Evolutionary conservation across 768 basidiomycete species (phyloP).

Genomic region (Auricularia auricula-judae): DNA sequence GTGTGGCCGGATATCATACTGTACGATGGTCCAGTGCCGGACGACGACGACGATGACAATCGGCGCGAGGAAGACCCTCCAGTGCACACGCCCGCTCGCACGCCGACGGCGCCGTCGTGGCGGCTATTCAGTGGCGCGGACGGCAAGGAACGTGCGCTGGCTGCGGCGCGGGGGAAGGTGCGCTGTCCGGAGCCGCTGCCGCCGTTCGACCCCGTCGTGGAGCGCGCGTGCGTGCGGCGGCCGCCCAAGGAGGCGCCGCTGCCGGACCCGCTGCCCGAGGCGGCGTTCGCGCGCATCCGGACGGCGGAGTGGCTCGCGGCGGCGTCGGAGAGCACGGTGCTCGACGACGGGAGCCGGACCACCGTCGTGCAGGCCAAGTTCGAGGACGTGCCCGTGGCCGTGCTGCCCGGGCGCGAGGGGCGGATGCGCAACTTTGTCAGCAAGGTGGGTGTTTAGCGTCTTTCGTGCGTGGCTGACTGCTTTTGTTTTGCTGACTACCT

Average conservation of each 20-base stretch:
- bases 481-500: background rate
- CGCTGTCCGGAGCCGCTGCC: background rate
- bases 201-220: background rate
- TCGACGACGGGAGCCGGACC: conserved; percentile 35
- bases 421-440: conserved; percentile 66
- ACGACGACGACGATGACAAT: conserved; percentile 10
- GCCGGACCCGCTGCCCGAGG: conserved; percentile 55
- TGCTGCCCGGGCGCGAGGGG: conserved; percentile 66
- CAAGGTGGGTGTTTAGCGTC: conserved; percentile 39
- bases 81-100: background rate
- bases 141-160: conserved; percentile 6
- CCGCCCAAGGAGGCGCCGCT: conserved; percentile 24
- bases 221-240: background rate
- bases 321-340: background rate
- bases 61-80: background rate
- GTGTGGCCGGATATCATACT: conserved; percentile 70
- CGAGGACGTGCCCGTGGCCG: conserved; percentile 62
- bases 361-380: conserved; percentile 56
- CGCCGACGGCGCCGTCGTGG: background rate
- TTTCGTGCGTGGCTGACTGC: background rate
- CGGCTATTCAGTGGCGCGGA: background rate
- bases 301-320: conserved; percentile 59
- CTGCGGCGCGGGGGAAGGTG: background rate
- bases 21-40: conserved; percentile 59
- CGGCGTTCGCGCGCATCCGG: conserved; percentile 65